Evolutionary conservation across 768 basidiomycete genomes (phyloP).

Genomic region (Suillus lakei): DNA sequence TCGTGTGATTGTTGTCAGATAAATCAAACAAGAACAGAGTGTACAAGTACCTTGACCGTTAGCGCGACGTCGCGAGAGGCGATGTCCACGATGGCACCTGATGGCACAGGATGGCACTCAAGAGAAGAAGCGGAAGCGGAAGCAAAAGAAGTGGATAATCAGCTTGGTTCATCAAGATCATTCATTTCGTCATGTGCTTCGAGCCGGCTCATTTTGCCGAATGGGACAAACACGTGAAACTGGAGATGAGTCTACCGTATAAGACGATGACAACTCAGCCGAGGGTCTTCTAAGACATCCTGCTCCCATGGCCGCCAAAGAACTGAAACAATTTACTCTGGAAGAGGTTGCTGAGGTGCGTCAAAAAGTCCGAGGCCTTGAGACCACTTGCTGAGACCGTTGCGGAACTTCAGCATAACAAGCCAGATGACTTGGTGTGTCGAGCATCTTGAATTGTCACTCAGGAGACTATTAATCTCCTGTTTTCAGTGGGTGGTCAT

Average conservation of each 20-base stretch:
- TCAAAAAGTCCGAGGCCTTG: background rate
- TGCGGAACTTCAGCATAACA: slow-evolving; percentile 62
- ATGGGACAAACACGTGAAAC: slow-evolving; percentile 1
- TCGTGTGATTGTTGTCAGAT: background rate
- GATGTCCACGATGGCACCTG: background rate
- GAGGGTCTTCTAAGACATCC: background rate
- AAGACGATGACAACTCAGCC: background rate
- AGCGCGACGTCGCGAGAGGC: background rate
- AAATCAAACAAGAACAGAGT: background rate
- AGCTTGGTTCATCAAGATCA: background rate
- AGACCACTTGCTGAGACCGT: background rate
- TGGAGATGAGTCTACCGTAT: background rate
- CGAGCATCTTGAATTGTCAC: background rate
- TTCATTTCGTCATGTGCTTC: background rate
- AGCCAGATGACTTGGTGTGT: slow-evolving; percentile 72
- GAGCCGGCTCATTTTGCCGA: background rate
- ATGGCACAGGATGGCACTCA: background rate
- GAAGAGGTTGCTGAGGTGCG: slow-evolving; percentile 63
- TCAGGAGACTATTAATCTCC: background rate
- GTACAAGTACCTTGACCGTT: background rate
- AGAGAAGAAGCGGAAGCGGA: background rate
- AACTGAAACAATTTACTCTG: slow-evolving; percentile 52
- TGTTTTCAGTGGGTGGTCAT: slow-evolving; percentile 74
- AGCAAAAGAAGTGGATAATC: background rate
- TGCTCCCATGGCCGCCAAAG: slow-evolving; percentile 31